A percentile compares a stretch with the other conserved stretches of the same genome.
Conservation (phyloP, 2,329 filamentous ascomycete genomes). For the Dothiorella sarmentorum region DNA sequence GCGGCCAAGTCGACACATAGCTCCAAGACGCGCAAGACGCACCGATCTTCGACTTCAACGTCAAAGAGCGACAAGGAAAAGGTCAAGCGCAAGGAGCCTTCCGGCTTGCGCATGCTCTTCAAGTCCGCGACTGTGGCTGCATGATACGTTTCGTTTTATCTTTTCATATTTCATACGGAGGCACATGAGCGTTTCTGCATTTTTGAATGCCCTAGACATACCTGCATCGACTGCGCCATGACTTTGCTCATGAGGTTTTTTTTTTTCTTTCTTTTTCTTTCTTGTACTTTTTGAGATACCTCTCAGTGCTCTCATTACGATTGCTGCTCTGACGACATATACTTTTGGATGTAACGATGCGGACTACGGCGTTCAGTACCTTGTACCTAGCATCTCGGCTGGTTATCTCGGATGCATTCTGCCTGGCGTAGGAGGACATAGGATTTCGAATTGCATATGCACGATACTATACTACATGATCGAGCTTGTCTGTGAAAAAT, state of each 20-base stretch:
- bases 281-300: constrained; percentile 1
- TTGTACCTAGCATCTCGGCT: constrained; percentile 11
- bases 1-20: constrained; percentile 25
- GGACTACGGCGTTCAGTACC: background rate
- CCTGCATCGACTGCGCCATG: constrained; percentile 14
- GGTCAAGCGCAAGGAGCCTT: constrained; percentile 41
- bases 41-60: background rate
- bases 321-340: background rate
- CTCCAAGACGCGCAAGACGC: constrained; percentile 26
- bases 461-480: background rate
- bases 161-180: background rate
- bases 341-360: background rate
- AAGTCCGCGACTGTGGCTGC: constrained; percentile 2
- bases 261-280: background rate
- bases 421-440: constrained; percentile 12
- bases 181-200: constrained; percentile 9
- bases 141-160: constrained; percentile 4
- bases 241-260: background rate
- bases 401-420: constrained; percentile 11
- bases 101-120: constrained; percentile 43
- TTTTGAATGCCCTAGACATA: constrained; percentile 6
- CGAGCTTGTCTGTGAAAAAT: background rate
- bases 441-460: background rate
- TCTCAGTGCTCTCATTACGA: constrained; percentile 2
- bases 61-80: constrained; percentile 31